Base-by-base conservation (phyloP, 2,329 filamentous ascomycete species). In the Corniculantispora saksenae region DNA sequence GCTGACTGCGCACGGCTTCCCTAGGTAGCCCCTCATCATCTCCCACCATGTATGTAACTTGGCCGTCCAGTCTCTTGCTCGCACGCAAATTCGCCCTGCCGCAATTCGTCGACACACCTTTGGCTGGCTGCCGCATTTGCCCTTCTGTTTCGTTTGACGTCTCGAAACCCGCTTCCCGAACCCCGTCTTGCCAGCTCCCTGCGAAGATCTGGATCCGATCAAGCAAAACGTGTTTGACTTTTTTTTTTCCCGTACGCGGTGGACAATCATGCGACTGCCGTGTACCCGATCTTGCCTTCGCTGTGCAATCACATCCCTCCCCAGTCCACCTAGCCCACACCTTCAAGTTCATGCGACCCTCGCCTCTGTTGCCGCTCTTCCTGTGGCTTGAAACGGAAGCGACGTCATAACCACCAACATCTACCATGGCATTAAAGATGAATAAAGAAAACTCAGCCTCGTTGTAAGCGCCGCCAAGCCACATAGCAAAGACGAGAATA, bases 131-230 rank as follows among this genome's bases (percentile, higher is more conserved):
- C 25, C n/a, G 21, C 21, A 35, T 32, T 38, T 54, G 21, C 50
- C 38, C 25, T 27, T n/a, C 10, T 38, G 60, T 63, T 62, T 63
- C 61, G 61, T 56, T 63, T 38, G 40, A 40, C 53, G 61, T 63
- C 61, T 63, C 61, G 40, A 15, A 50, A 45, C 13, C 57, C 27
- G 13, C 32, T 21, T 27, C 25, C 61, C 19, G 10, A 35, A 12
- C 50, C 25, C 40, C 50, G 8, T 62, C 50, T 21, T 40, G 25
- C 27, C 43, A 56, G 19, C 25, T 10, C n/a, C 59, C 38, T 35
- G 29, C 43, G 29, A 50, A 48, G 43, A 56, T 56, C 51, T 19
- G 59, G 17, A 23, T n/a, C 61, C 40, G 15, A 50, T 40, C 21
- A 38, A n/a, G 21, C 61, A 38, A 55, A 38, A 55, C 51, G 50